Conservation (phyloP, 805 yeast species). For the Sugiyamaella valdiviana region DNA sequence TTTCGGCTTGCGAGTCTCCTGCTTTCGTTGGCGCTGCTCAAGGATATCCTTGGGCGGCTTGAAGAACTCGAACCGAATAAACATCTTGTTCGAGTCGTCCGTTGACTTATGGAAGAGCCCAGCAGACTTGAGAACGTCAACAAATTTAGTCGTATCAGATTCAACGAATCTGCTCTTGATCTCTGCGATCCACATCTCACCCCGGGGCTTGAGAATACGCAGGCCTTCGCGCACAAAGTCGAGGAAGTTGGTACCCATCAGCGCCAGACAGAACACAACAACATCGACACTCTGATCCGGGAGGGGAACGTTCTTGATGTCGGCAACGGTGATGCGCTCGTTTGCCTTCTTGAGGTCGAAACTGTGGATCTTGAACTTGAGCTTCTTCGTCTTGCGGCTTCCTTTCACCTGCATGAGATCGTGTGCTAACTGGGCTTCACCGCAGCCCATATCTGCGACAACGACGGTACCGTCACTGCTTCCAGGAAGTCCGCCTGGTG, state of each 20-base stretch:
- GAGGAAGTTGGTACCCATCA: slow-evolving; percentile 95
- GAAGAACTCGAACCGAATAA: slow-evolving; percentile 88
- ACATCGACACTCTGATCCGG: slow-evolving; percentile 71
- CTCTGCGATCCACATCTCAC: slow-evolving; percentile 96
- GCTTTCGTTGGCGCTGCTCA: slow-evolving; percentile 45
- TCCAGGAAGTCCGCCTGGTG: slow-evolving; percentile 91
- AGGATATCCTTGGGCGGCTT: slow-evolving; percentile 71
- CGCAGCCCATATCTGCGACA: slow-evolving; percentile 98
- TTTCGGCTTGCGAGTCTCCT: slow-evolving; percentile 22
- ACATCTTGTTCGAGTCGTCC: slow-evolving; percentile 86
- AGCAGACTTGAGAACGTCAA: slow-evolving; percentile 60
- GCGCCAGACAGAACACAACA: slow-evolving; percentile 88
- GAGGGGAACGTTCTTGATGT: slow-evolving; percentile 83
- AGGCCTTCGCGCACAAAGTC: slow-evolving; percentile 89
- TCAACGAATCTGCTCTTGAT: slow-evolving; percentile 88
- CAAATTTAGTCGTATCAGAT: slow-evolving; percentile 52
- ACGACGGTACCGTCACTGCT: slow-evolving; percentile 50
- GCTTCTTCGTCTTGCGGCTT: slow-evolving; percentile 31
- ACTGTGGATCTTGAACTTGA: slow-evolving; percentile 61
- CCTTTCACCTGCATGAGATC: slow-evolving; percentile 46
- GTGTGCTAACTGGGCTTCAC: slow-evolving; percentile 83
- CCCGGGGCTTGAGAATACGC: slow-evolving; percentile 79
- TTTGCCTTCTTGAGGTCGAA: slow-evolving; percentile 90
- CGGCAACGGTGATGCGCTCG: slow-evolving; percentile 91
- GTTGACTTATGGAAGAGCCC: slow-evolving; percentile 89